These are phyloP conservation scores for Magnaporthiopsis rhizophila DNA, from an alignment of 2,329 filamentous ascomycete species.

Conservation along the genomic window DNA sequence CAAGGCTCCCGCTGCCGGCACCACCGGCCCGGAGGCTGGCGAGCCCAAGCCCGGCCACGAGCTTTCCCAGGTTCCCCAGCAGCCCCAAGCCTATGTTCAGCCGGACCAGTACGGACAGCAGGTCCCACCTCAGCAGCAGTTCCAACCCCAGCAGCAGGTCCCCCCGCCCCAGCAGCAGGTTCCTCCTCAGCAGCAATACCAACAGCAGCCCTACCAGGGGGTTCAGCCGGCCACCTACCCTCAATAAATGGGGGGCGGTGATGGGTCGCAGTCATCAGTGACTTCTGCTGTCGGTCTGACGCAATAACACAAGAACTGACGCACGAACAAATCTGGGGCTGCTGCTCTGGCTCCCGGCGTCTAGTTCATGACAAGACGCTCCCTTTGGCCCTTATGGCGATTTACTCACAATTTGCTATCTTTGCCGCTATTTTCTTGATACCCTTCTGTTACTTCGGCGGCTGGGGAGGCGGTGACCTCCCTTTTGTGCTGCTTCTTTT, in stretches of 20 bases:
- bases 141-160: slow-evolving; percentile 1
- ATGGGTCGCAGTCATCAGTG: neutral
- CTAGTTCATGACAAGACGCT: neutral
- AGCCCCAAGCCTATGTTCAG: neutral
- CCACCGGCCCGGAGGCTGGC: neutral
- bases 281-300: no score
- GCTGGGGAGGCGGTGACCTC: no score
- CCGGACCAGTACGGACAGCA: slow-evolving; percentile 2
- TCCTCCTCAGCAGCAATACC: slow-evolving; percentile 11
- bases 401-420: neutral
- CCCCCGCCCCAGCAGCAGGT: slow-evolving; percentile 8
- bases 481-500: no score
- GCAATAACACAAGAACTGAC: neutral
- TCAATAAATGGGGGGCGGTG: neutral
- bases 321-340: neutral
- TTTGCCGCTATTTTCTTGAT: neutral
- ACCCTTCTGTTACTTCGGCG: neutral
- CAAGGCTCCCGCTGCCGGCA: slow-evolving; percentile 1
- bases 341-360: neutral
- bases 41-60: slow-evolving; percentile 7
- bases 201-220: neutral
- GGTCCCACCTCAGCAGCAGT: slow-evolving; percentile 9
- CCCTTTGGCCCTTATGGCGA: neutral
- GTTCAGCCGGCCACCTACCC: neutral
- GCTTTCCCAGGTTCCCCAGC: neutral